Evolutionary conservation across 306 rosid species (phyloP).

Genomic region (Casuarina glauca): DNA sequence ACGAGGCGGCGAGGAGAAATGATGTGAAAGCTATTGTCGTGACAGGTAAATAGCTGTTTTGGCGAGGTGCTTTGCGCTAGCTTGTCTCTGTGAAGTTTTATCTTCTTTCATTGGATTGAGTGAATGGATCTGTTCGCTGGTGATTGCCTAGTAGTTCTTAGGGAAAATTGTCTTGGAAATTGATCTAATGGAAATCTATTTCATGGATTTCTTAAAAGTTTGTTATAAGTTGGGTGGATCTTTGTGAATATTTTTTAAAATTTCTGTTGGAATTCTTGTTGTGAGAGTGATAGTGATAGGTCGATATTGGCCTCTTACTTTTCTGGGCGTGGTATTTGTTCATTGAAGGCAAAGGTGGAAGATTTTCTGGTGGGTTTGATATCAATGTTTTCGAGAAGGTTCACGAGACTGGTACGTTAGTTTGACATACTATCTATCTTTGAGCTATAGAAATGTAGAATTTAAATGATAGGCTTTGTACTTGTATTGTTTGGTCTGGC

Average conservation of each 20-base stretch:
- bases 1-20: constrained; percentile 69
- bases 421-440: background rate
- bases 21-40: constrained; percentile 89
- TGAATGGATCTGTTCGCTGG: background rate
- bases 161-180: background rate
- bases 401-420: constrained; percentile 73
- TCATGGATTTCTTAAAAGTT: too few relatives aligned
- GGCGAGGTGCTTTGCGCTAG: background rate
- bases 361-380: constrained; percentile 92
- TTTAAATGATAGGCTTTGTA: constrained; percentile 13
- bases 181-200: background rate
- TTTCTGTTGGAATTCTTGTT: background rate
- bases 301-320: constrained; percentile 2
- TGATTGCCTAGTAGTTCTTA: background rate
- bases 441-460: background rate
- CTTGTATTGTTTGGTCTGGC: constrained; percentile 24
- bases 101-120: constrained; percentile 13
- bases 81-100: background rate
- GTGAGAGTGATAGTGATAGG: background rate
- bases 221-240: background rate
- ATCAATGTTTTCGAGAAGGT: constrained; percentile 83
- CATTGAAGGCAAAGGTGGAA: constrained; percentile 75
- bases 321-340: constrained; percentile 10
- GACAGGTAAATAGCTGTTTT: constrained; percentile 55
- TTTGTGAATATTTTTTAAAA: background rate